phyloP scores from a whole-genome alignment of 2,329 filamentous ascomycete species.

The Diaporthe sp. region DNA sequence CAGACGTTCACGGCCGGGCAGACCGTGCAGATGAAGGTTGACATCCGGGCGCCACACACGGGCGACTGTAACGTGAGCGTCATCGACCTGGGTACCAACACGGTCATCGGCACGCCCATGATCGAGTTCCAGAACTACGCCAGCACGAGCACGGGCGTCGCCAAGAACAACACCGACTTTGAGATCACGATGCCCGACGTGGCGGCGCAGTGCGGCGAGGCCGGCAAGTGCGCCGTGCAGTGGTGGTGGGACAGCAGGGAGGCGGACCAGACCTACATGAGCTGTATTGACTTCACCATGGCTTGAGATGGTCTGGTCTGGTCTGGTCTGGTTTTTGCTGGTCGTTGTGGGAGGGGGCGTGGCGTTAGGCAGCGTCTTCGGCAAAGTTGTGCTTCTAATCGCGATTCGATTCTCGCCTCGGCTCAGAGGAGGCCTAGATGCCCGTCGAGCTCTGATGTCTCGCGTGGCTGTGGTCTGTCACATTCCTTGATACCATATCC shows the following conservation, averaged over 20 bases:
- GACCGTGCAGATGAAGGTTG: conserved; percentile 55
- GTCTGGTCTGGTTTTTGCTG: not conserved
- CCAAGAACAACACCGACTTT: conserved; percentile 48
- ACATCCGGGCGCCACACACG: conserved; percentile 60
- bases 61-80: conserved; percentile 63
- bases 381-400: not conserved
- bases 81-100: conserved; percentile 60
- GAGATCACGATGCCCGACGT: conserved; percentile 47
- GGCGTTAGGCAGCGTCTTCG: not conserved
- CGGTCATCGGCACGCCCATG: conserved; percentile 59
- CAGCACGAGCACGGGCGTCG: conserved; percentile 43
- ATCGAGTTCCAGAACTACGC: conserved; percentile 47
- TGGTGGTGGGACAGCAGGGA: conserved; percentile 38
- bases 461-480: too few relatives aligned
- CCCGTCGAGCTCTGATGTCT: not conserved
- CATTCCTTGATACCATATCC: not conserved
- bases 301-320: not conserved
- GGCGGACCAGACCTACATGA: conserved; percentile 37
- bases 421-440: not conserved
- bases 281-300: conserved; percentile 39
- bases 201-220: conserved; percentile 43
- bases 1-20: conserved; percentile 56
- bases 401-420: not conserved
- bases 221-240: conserved; percentile 46
- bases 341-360: not conserved